A percentile compares a stretch with the other conserved stretches of the same genome.
Conservation (phyloP, 306 rosid species). For the Trifolium repens region DNA sequence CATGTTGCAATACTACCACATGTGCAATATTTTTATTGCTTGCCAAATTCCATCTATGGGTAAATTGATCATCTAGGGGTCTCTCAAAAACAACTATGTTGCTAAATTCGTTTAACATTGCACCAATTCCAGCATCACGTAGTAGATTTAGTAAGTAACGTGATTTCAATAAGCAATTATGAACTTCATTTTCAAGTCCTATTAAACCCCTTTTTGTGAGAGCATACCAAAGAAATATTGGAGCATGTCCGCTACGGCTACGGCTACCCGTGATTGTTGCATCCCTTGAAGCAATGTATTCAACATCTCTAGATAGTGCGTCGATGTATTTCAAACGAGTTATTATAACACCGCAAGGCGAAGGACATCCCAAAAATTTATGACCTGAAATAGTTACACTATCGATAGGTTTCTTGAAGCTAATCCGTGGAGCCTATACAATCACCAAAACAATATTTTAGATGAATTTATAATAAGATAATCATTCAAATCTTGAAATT, state of each 20-base stretch:
- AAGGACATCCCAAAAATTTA: constrained; percentile 39
- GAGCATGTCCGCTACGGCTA: constrained; percentile 21
- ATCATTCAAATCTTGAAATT: not conserved
- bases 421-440: constrained; percentile 30
- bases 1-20: constrained; percentile 51
- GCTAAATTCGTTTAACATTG: constrained; percentile 67
- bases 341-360: constrained; percentile 41
- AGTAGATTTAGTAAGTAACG: constrained; percentile 53
- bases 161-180: constrained; percentile 21
- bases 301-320: constrained; percentile 49
- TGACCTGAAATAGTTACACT: constrained; percentile 34
- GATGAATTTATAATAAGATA: not conserved
- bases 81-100: constrained; percentile 63
- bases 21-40: constrained; percentile 64
- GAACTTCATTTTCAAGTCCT: constrained; percentile 8
- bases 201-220: constrained; percentile 7
- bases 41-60: constrained; percentile 66
- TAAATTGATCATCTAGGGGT: constrained; percentile 59
- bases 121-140: constrained; percentile 38
- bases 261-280: constrained; percentile 31
- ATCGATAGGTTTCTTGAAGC: constrained; percentile 40
- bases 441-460: not conserved
- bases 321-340: constrained; percentile 60
- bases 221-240: constrained; percentile 29
- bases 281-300: constrained; percentile 24